Evolutionary conservation across 73 alveolate species (phyloP).

Genomic region (Paramecium sexaurelia): DNA sequence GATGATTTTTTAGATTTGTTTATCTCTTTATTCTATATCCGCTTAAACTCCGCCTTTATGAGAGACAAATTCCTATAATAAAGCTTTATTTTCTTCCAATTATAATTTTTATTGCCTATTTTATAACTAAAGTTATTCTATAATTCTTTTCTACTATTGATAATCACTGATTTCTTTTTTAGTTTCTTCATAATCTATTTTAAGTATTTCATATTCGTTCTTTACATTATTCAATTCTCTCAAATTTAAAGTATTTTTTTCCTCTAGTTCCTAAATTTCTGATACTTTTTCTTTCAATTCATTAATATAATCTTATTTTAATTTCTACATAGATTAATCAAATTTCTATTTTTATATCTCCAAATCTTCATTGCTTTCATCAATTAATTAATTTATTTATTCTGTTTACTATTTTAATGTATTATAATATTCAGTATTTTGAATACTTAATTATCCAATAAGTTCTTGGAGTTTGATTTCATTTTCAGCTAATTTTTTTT

Average conservation of each 20-base stretch:
- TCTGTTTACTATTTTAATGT: not conserved
- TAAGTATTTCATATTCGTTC: not conserved
- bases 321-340: not conserved
- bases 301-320: not conserved
- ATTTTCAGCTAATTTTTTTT: not conserved
- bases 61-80: not conserved
- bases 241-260: not conserved
- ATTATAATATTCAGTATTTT: not conserved
- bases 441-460: not conserved
- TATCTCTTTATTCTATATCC: slow-evolving; percentile 50
- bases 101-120: not conserved
- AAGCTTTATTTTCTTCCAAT: slow-evolving; percentile 9
- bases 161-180: slow-evolving; percentile 35
- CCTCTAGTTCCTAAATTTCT: not conserved
- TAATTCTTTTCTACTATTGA: slow-evolving; percentile 1
- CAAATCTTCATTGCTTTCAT: not conserved
- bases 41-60: slow-evolving; percentile 47
- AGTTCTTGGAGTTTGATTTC: not conserved
- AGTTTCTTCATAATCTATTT: not conserved
- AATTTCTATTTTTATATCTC: not conserved
- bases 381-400: not conserved
- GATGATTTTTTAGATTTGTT: not conserved
- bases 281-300: not conserved
- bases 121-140: not conserved
- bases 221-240: not conserved